These are phyloP conservation scores for Dactylonectria estremocensis DNA, from an alignment of 2,329 filamentous ascomycete genomes.

Conservation along the genomic window DNA sequence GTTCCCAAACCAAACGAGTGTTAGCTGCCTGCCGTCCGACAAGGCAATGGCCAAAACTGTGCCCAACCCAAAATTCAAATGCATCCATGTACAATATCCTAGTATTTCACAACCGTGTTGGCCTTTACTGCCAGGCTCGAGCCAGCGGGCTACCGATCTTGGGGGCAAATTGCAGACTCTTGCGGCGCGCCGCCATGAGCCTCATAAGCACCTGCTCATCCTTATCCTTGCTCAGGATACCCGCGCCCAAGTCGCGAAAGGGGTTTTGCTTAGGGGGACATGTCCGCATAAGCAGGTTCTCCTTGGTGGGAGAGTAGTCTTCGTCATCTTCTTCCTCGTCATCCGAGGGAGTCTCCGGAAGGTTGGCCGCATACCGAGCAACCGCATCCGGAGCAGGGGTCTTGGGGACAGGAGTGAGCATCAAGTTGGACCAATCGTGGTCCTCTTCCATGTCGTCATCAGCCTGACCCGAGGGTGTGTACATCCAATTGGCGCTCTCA, in stretches of 20 bases:
- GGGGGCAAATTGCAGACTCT: slow-evolving; percentile 84
- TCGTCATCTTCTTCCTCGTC: slow-evolving; percentile 54
- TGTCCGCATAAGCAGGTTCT: slow-evolving; percentile 64
- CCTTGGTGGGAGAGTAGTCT: slow-evolving; percentile 50
- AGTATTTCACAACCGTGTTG: slow-evolving; percentile 12
- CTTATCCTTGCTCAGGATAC: slow-evolving; percentile 65
- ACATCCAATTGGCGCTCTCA: slow-evolving; percentile 70
- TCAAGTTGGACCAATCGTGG: slow-evolving; percentile 59
- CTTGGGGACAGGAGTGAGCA: slow-evolving; percentile 71
- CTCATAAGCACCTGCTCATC: slow-evolving; percentile 72
- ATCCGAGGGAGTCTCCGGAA: slow-evolving; percentile 61
- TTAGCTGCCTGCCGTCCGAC: slow-evolving; percentile 32
- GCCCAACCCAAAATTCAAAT: slow-evolving; percentile 33
- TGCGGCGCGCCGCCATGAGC: slow-evolving; percentile 80
- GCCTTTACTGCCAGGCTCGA: slow-evolving; percentile 64
- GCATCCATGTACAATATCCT: slow-evolving; percentile 37
- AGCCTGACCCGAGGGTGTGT: slow-evolving; percentile 64
- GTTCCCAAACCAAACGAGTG: slow-evolving; percentile 43
- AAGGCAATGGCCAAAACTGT: slow-evolving; percentile 35
- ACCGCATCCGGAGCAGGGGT: slow-evolving; percentile 71
- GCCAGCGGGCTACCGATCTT: slow-evolving; percentile 81
- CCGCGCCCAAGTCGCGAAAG: slow-evolving; percentile 58
- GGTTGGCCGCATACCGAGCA: slow-evolving; percentile 65
- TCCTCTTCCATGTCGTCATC: slow-evolving; percentile 58
- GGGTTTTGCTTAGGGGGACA: slow-evolving; percentile 67